Base-by-base conservation (phyloP, 2,329 filamentous ascomycete genomes). In the Alternaria longipes region DNA sequence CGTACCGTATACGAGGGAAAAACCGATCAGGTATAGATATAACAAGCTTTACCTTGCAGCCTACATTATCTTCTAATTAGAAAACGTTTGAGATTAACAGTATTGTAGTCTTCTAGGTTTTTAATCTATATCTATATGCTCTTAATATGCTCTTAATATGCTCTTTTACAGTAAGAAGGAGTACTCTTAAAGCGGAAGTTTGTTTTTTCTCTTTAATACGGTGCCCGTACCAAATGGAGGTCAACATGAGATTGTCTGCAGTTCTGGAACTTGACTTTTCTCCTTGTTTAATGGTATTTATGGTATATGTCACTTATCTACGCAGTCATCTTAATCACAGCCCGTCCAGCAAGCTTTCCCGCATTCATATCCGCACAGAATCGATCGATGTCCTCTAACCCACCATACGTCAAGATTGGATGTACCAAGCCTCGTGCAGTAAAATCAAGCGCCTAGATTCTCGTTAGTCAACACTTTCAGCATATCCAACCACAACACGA, bases 341-440 rank as follows among this genome's bases (percentile, higher is more conserved):
- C 80, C 56, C 80, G 70, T 6, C 80, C 81, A 53, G 72, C 71
- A 34, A 81, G 68, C 61, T 79, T 80, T 8, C 81, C 80, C 16
- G 69, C 74, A 18, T 70, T 62, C 74, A 83, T 78, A 53, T 79
- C 70, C 16, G 77, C 69, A 42, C 77, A 74, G 56, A 81, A 81
- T 49, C 76, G 71, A 61, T 80, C 75, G 16, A 81, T 73, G 67
- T 81, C 78, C 24, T 76, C 69, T 7, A 81, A 64, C 1, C 70
- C 74, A n/a, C 78, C 79, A 59, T 79, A 77, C 3, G 73, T 78
- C 30, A 81, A 58, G 34, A 80, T 79, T 3, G 79, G 79, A 57
- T 73, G 74, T 12, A 82, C 81, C 5, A 82, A 67, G 16, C 76
- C 81, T 34, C 81, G 68, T 12, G 80, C 79, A 9, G 79, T 81